A percentile compares a stretch with the other conserved stretches of the same genome.
These are phyloP conservation scores for Guillardia theta DNA, from an alignment of 78 protist genomes.

Conservation along the genomic window DNA sequence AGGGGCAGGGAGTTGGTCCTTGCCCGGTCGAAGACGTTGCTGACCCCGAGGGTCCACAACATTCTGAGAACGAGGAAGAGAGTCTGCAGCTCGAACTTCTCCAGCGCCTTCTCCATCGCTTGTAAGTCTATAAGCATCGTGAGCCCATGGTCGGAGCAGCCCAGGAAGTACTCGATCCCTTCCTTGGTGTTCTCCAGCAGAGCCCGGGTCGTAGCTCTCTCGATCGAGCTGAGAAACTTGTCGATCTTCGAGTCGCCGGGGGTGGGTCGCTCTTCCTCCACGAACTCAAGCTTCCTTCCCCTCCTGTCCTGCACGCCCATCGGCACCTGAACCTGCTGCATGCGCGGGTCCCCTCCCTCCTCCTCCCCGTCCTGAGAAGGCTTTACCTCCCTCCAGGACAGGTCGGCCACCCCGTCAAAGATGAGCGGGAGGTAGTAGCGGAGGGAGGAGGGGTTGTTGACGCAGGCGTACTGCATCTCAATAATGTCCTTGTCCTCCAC, in stretches of 20 bases:
- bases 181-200: neutral
- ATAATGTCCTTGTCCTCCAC: neutral
- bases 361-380: neutral
- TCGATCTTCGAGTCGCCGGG: neutral
- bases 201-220: neutral
- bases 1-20: neutral
- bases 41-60: neutral
- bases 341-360: neutral
- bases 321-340: neutral
- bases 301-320: neutral
- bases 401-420: neutral
- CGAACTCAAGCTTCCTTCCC: neutral
- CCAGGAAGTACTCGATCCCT: neutral
- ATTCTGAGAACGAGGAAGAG: neutral
- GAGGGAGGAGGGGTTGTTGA: neutral
- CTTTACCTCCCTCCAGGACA: neutral
- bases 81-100: neutral
- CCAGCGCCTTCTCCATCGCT: neutral
- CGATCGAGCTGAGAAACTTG: neutral
- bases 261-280: neutral
- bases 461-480: neutral
- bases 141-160: neutral
- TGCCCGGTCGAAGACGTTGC: neutral
- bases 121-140: neutral
- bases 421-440: neutral